These are phyloP conservation scores for Fibroporia radiculosa DNA, from an alignment of 768 basidiomycete species.

Conservation along the genomic window DNA sequence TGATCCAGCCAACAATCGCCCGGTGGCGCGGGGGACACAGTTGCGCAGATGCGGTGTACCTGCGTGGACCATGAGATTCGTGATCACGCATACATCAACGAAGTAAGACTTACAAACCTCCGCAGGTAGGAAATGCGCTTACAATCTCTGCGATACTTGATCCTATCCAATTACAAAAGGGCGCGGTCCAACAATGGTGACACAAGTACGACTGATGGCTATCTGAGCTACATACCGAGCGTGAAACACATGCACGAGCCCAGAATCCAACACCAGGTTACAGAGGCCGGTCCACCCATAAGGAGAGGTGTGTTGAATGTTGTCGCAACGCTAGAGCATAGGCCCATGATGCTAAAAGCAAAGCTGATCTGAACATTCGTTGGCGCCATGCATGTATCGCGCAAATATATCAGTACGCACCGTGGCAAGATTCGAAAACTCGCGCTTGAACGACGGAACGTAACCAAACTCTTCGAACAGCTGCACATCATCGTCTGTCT, in stretches of 20 bases:
- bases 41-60: slow-evolving; percentile 78
- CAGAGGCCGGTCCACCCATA: slow-evolving; percentile 63
- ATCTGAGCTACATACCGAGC: slow-evolving; percentile 31
- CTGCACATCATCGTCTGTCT: slow-evolving; percentile 48
- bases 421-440: slow-evolving; percentile 79
- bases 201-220: neutral
- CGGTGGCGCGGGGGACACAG: slow-evolving; percentile 58
- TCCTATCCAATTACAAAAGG: slow-evolving; percentile 21
- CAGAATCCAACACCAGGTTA: slow-evolving; percentile 72
- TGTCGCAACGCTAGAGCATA: slow-evolving; percentile 71
- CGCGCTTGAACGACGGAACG: slow-evolving; percentile 74
- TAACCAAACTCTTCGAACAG: slow-evolving; percentile 63
- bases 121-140: slow-evolving; percentile 68
- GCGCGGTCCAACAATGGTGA: neutral
- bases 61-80: slow-evolving; percentile 21
- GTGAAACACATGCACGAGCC: slow-evolving; percentile 70
- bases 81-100: neutral
- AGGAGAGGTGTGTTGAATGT: slow-evolving; percentile 71
- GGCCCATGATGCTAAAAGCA: slow-evolving; percentile 76
- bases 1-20: slow-evolving; percentile 69
- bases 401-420: slow-evolving; percentile 28
- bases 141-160: slow-evolving; percentile 72
- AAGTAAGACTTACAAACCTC: slow-evolving; percentile 56
- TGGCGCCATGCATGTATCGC: neutral
- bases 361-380: slow-evolving; percentile 47